phyloP scores from a whole-genome alignment of 305 asterid genomes.

The Solanum hybrid region DNA sequence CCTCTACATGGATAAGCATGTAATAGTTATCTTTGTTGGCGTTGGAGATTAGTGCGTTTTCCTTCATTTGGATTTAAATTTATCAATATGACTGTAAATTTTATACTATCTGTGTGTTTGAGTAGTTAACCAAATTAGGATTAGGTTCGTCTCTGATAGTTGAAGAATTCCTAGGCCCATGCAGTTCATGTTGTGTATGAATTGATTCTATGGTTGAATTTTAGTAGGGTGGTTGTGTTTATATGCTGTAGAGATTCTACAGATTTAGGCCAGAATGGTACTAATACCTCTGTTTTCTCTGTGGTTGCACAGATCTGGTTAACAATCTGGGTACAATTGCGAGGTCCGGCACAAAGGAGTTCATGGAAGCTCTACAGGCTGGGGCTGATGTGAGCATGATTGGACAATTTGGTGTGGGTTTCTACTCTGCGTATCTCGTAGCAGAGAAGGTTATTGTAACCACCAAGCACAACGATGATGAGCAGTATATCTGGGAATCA shows the following conservation, averaged over 20 bases:
- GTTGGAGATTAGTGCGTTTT: not conserved
- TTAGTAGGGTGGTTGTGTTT: not conserved
- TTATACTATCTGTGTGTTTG: not conserved
- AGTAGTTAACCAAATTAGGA: not conserved
- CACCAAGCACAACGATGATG: constrained; percentile 54
- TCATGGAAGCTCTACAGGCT: constrained; percentile 57
- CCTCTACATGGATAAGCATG: not conserved
- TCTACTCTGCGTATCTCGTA: constrained; percentile 45
- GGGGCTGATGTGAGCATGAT: constrained; percentile 62
- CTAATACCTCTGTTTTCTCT: not conserved
- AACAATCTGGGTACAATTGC: constrained; percentile 53
- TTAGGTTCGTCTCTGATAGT: not conserved
- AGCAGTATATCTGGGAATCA: constrained; percentile 51
- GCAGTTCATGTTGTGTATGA: not conserved
- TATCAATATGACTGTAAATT: not conserved
- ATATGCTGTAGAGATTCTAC: not conserved
- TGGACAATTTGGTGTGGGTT: constrained; percentile 52
- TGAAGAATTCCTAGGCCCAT: not conserved
- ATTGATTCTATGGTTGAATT: not conserved
- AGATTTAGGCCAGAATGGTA: not conserved
- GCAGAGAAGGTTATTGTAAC: constrained; percentile 48
- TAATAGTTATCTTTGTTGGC: not conserved
- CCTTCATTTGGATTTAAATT: not conserved
- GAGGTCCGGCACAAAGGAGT: constrained; percentile 58
- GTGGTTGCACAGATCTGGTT: constrained; percentile 31